Base-by-base conservation (phyloP, 1,284 basidiomycete genomes). In the Naganishia sp. region DNA sequence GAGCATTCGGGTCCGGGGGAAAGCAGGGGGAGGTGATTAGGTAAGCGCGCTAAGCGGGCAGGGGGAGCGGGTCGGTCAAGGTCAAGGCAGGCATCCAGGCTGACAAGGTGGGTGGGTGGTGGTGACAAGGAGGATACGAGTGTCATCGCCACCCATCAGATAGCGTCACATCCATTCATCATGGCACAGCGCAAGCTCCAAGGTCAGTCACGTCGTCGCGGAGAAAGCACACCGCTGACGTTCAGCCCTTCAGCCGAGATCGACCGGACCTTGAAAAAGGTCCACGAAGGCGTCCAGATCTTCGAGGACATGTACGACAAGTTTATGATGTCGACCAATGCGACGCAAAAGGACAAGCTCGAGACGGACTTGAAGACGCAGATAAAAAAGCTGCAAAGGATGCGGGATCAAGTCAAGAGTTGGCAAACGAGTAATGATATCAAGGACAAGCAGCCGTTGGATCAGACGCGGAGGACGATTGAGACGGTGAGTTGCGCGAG, bases 381-480 rank as follows among this genome's bases (percentile, higher is more conserved):
- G 82, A 97, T 97, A 76, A 99, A 99, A 88, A 98, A 99, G 82
- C 87, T 99, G 4, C 96, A 99, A 81, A 87, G 96, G 68, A 83
- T 97, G 75, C 86, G 96, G 71, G 96, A 99, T 83, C 94, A 98
- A 85, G 98, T 99, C 82, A 99, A 99, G 85, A 93, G 92, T 13
- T 99, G 96, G 96, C 87, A 96, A 49, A 90, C 93, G 61, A 94
- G 89, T 81, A 95, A 92, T 80, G 96, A 99, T 82, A 98, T 99
- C 82, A 99, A 99, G 84, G 96, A 99, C 87, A 99, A 99, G 87
- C 88, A 88, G 47, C 83, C 87, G 66, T 83, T 99, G 72, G 82
- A 96, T 74, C 95, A 99, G 64, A 94, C 96, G 82, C 87, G 96
- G 72, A 90, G 88, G 79, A 82, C 98, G 70, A 99, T 99, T 78